Evolutionary conservation across 768 basidiomycete genomes (phyloP), one percentile per base, ranked within the genome.

Genomic region (Pleurotus citrinopileatus): DNA sequence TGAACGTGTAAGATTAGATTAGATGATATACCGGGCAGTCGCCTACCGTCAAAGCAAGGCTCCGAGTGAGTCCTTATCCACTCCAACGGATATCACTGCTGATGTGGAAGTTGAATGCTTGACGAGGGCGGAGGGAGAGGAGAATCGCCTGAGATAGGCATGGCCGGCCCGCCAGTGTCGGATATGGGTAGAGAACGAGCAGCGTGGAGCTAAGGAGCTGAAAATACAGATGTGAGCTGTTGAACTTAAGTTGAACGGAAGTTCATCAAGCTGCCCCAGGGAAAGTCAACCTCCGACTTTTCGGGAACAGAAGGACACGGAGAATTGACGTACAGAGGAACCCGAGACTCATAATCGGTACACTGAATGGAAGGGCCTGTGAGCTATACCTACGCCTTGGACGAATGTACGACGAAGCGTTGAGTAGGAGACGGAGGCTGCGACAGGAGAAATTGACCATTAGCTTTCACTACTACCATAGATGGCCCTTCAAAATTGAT

Each of bases 191-290:
- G n/a, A n/a, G 42, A 44, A 32, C 13, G 17, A 8, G 17, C n/a
- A 7, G 45, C 25, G 48, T 50, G 48, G 48, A 50, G 34, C 34
- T 22, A 22, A 25, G 48, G 29, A 50, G 48, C 48, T 27, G n/a
- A 25, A 34, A 26, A 44, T 22, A 44, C 19, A 6, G 12, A 7
- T 40, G 17, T 7, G 20, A 29, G 3, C 8, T 6, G 23, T 29
- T 32, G 45, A n/a, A 17, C 25, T 15, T 15, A 47, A n/a, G 45
- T 8, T 47, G 26, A 47, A 1, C 27, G 45, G 25, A 20, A 47
- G n/a, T n/a, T n/a, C n/a, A n/a, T n/a, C n/a, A n/a, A n/a, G n/a
- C n/a, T n/a, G 45, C 38, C 38, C 15, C 38, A 6, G 19, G 38
- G 17, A 40, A 40, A 40, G 38, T n/a, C n/a, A n/a, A n/a, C n/a